Conservation (phyloP, 768 basidiomycete species). For the Mycena rebaudengoi region DNA sequence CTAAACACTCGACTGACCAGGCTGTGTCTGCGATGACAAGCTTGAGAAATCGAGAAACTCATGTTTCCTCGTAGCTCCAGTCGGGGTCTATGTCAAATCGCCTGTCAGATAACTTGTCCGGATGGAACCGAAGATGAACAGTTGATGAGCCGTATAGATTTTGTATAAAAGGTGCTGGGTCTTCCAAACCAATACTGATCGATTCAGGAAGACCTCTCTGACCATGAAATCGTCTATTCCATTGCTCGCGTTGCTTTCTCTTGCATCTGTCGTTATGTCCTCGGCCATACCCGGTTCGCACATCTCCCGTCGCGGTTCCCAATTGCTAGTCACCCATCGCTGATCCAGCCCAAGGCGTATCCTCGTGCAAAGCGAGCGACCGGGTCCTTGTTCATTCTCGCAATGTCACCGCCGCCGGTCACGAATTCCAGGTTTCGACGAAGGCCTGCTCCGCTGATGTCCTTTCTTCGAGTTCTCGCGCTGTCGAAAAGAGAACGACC, state of each 20-base stretch:
- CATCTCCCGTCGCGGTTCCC: not conserved
- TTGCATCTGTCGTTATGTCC: not conserved
- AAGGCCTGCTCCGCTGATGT: slow-evolving; percentile 13
- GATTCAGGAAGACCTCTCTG: not conserved
- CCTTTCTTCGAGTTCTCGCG: not conserved
- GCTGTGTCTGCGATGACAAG: not conserved
- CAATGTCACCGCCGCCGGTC: not conserved
- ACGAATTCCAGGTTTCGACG: slow-evolving; percentile 13
- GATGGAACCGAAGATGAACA: not conserved
- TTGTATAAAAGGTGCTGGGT: not conserved
- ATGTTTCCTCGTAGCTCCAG: not conserved
- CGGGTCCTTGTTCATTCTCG: slow-evolving; percentile 2
- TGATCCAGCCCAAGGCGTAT: not conserved
- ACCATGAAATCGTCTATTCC: slow-evolving; percentile 5
- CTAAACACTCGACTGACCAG: not conserved
- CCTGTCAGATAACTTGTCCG: not conserved
- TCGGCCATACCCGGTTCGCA: not conserved
- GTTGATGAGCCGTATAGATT: not conserved
- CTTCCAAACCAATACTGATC: not conserved
- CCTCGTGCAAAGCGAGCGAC: not conserved
- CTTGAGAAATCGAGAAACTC: not conserved
- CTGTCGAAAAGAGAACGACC: not conserved
- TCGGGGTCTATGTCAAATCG: not conserved
- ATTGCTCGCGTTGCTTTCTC: not conserved
- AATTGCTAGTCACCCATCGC: not conserved